These are phyloP conservation scores for Abrus precatorius DNA, from an alignment of 306 rosid genomes.

Conservation along the genomic window DNA sequence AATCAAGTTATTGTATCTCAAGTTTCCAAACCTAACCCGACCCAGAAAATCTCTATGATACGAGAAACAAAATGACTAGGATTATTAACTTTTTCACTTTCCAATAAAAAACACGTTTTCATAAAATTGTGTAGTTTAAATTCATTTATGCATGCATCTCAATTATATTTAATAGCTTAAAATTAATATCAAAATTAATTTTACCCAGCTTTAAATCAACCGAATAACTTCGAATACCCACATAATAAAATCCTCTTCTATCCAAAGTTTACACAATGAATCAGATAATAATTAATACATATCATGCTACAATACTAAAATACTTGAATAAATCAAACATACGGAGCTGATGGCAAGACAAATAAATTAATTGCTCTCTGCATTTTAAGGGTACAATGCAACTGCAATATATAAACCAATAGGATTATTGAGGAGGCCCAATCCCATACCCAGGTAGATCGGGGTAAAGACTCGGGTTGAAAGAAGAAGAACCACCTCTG, in stretches of 20 bases:
- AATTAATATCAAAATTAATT: no score
- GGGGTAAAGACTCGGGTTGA: conserved; percentile 54
- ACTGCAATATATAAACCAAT: not conserved
- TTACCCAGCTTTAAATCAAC: no score
- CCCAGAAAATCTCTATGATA: conserved; percentile 18
- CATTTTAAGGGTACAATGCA: not conserved
- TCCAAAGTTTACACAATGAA: not conserved
- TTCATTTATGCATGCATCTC: no score
- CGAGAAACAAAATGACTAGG: not conserved
- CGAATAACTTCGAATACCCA: conserved; percentile 1
- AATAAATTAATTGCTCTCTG: not conserved
- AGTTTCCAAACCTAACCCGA: conserved; percentile 41
- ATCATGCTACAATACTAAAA: not conserved
- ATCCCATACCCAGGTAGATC: conserved; percentile 46
- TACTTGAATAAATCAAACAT: conserved; percentile 25
- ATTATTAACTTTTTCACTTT: no score
- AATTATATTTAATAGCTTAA: no score
- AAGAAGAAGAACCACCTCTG: conserved; percentile 40
- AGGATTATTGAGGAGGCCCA: conserved; percentile 50
- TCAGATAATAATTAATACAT: not conserved
- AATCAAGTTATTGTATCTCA: not conserved
- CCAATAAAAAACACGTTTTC: no score
- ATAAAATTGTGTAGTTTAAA: no score
- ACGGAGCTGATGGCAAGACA: not conserved
- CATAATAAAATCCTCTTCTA: conserved; percentile 27